Percentiles rank a stretch among this genome's conserved stretches.
phyloP scores from a whole-genome alignment of 495 filamentous ascomycete species.

The Physcia stellaris region DNA sequence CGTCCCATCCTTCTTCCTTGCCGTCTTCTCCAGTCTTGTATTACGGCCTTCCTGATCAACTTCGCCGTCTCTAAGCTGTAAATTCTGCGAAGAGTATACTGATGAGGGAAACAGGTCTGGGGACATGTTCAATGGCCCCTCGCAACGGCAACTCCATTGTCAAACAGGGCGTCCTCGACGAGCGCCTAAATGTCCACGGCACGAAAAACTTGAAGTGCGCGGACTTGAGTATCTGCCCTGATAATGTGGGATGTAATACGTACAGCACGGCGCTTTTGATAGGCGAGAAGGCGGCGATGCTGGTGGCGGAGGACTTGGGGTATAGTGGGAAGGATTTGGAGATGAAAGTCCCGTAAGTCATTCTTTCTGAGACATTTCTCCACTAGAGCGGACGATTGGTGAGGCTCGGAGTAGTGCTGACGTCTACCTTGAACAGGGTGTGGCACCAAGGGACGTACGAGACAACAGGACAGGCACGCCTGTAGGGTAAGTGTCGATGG shows the following conservation, averaged over 20 bases:
- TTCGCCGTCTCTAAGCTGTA: neutral
- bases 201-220: constrained; percentile 72
- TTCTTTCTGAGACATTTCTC: too few relatives aligned
- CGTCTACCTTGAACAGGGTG: too few relatives aligned
- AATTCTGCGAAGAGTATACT: constrained; percentile 8
- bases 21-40: neutral
- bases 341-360: constrained; percentile 63
- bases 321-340: constrained; percentile 60
- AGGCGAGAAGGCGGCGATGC: constrained; percentile 66
- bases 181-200: constrained; percentile 67
- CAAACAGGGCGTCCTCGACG: constrained; percentile 68
- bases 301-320: constrained; percentile 63
- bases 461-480: constrained; percentile 23
- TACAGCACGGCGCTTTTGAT: constrained; percentile 63
- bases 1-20: constrained; percentile 22
- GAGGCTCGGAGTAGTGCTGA: too few relatives aligned
- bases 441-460: constrained; percentile 31
- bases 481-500: too few relatives aligned
- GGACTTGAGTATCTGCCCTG: constrained; percentile 67
- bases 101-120: too few relatives aligned
- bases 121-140: constrained; percentile 74
- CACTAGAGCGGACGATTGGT: too few relatives aligned
- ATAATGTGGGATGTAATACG: constrained; percentile 74
- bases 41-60: neutral
- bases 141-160: constrained; percentile 66